phyloP scores from a whole-genome alignment of 2,329 filamentous ascomycete species.

The Hypoxylon sp. region DNA sequence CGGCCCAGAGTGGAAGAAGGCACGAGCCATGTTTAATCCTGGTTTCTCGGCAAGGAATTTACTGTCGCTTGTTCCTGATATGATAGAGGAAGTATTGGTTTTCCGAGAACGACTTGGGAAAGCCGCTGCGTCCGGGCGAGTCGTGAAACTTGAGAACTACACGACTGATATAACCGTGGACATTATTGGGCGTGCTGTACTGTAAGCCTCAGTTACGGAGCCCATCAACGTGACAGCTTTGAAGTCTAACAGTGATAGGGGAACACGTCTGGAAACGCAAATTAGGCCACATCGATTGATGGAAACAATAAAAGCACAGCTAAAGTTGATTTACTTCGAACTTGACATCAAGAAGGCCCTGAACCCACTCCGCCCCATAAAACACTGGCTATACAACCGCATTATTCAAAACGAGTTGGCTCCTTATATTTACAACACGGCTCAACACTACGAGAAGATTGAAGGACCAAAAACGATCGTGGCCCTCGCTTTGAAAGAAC shows the following conservation, averaged over 20 bases:
- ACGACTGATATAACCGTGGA: conserved; percentile 51
- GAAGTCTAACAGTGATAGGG: conserved; percentile 38
- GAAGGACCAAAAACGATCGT: conserved; percentile 51
- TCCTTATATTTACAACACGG: conserved; percentile 49
- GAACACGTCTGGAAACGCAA: conserved; percentile 45
- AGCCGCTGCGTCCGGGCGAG: conserved; percentile 43
- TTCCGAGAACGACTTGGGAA: conserved; percentile 49
- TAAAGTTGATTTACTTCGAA: conserved; percentile 43
- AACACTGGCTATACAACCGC: conserved; percentile 50
- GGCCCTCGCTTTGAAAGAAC: conserved; percentile 50
- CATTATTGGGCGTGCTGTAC: conserved; percentile 51
- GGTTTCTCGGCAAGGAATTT: conserved; percentile 58
- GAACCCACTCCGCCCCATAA: conserved; percentile 45
- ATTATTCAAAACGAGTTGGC: conserved; percentile 49
- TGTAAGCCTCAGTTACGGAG: conserved; percentile 46
- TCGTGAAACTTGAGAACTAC: conserved; percentile 51
- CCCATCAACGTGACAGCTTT: background rate
- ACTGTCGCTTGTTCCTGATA: conserved; percentile 54
- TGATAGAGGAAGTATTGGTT: conserved; percentile 53
- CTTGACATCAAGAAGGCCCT: conserved; percentile 41
- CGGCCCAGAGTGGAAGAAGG: conserved; percentile 58
- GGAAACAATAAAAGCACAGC: conserved; percentile 42
- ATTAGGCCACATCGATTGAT: conserved; percentile 38
- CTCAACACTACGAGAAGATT: conserved; percentile 47
- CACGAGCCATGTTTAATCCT: conserved; percentile 57